Base-by-base conservation (phyloP, 2,329 filamentous ascomycete genomes). In the Alternaria metachromatica region DNA sequence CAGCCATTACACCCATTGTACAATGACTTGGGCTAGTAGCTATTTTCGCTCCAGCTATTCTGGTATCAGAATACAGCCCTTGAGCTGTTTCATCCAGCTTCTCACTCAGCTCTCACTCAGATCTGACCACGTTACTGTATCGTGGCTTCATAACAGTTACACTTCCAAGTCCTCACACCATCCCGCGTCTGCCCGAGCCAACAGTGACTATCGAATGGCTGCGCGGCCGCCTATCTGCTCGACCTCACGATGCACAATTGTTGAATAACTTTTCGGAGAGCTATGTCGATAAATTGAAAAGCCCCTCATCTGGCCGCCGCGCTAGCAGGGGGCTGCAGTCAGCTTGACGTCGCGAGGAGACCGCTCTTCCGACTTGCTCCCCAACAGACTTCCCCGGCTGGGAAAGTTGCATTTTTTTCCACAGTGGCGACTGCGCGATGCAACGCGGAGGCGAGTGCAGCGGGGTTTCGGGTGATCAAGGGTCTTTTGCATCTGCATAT, bases 241-340 rank as follows among this genome's bases (percentile, higher is more conserved):
- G 45, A 56, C 37, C 63, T 60, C 66, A 70, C 63, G 63, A 71
- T 74, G 71, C 72, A 75, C 70, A 73, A 73, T 64, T 76, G 75
- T 74, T 76, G 74, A 67, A 62, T 64, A 65, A 66, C 48, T 67
- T 64, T 63, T 60, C 37, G 53, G 20, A 64, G 45, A 72, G 71
- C 71, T 72, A 72, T 69, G 69, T 59, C 68, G 65, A 63, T 64
- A 65, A 67, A 56, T 56, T 43, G 44, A 43, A 64, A 64, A 70
- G 66, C 68, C 68, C 68, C 66, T 67, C 64, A 56, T 66, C 64
- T 68, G 57, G 67, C 67, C 64, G 50, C 48, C 20, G 54, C 64
- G 60, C 64, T 70, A 72, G 66, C 60, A 63, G 53, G 67, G 67
- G 62, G 61, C 50, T 58, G 60, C 59, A 67, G 57, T 46, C 59